These are phyloP conservation scores for Penicillium flavigenum DNA, from an alignment of 495 filamentous ascomycete species.

Conservation along the genomic window DNA sequence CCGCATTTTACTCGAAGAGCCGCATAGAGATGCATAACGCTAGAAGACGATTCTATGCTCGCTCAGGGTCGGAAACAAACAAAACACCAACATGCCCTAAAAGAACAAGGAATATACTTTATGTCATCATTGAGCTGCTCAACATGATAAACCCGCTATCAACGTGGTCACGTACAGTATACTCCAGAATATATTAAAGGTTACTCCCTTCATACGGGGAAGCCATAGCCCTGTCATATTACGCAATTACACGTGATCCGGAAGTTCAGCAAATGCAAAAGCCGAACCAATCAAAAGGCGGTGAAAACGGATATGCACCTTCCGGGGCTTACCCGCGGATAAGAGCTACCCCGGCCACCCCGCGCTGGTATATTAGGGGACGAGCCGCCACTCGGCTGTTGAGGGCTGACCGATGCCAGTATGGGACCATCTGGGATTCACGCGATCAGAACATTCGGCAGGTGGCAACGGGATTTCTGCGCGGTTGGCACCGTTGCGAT, in stretches of 20 bases:
- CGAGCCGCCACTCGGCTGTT: conserved; percentile 16
- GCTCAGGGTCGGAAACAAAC: conserved; percentile 13
- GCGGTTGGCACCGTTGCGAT: conserved; percentile 11
- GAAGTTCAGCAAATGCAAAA: not conserved
- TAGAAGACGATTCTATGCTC: conserved; percentile 24
- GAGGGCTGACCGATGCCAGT: conserved; percentile 9
- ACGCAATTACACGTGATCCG: not conserved
- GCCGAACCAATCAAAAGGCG: not conserved
- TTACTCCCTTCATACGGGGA: no score
- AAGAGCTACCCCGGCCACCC: conserved; percentile 14
- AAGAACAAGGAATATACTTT: not conserved
- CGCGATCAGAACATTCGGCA: conserved; percentile 22
- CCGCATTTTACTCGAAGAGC: not conserved
- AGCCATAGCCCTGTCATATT: no score
- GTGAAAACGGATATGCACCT: not conserved
- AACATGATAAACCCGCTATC: no score
- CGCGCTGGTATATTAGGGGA: conserved; percentile 4
- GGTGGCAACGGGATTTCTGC: conserved; percentile 17
- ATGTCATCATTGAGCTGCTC: no score
- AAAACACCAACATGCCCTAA: conserved; percentile 4
- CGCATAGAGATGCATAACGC: conserved; percentile 24
- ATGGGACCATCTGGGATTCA: not conserved
- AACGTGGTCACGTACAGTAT: no score
- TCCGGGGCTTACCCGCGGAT: conserved; percentile 13
- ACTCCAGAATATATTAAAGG: no score